Evolutionary conservation across 2,329 filamentous ascomycete species (phyloP).

Genomic region (Fusarium sp.): DNA sequence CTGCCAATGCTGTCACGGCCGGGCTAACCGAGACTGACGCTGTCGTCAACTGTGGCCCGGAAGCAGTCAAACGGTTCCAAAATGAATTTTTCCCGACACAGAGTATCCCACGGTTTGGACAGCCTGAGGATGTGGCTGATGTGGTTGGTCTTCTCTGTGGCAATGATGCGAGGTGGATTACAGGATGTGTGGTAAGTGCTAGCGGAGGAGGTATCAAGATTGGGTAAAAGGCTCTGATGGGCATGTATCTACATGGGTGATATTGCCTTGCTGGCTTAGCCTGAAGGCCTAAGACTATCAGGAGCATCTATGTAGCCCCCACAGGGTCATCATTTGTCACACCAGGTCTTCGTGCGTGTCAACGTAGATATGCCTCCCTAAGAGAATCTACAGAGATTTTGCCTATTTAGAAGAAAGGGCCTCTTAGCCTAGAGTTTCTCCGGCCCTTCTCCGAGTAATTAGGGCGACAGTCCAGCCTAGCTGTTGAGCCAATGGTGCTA

Average conservation of each 20-base stretch:
- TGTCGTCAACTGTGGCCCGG: conserved; percentile 47
- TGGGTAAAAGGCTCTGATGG: conserved; percentile 6
- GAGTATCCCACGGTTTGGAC: conserved; percentile 47
- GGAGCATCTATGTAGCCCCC: neutral
- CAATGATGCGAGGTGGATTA: conserved; percentile 50
- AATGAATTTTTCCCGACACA: conserved; percentile 50
- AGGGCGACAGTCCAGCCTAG: neutral
- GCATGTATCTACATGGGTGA: neutral
- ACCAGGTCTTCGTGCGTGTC: neutral
- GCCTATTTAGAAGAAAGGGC: neutral
- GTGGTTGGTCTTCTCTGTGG: conserved; percentile 50
- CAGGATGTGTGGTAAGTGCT: conserved; percentile 50
- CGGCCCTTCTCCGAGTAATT: neutral
- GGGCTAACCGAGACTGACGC: conserved; percentile 50
- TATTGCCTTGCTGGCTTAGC: neutral
- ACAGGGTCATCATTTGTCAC: neutral
- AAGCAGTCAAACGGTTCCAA: conserved; percentile 47
- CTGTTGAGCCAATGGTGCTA: neutral
- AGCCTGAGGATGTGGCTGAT: conserved; percentile 52
- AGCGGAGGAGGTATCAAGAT: conserved; percentile 52
- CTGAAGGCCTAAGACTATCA: neutral
- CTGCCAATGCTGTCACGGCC: conserved; percentile 48
- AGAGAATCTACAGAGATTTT: neutral
- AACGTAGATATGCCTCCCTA: neutral
- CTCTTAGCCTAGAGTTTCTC: neutral